These are phyloP conservation scores for Tetrahymena malaccensis DNA, from an alignment of 73 alveolate genomes.

Conservation along the genomic window DNA sequence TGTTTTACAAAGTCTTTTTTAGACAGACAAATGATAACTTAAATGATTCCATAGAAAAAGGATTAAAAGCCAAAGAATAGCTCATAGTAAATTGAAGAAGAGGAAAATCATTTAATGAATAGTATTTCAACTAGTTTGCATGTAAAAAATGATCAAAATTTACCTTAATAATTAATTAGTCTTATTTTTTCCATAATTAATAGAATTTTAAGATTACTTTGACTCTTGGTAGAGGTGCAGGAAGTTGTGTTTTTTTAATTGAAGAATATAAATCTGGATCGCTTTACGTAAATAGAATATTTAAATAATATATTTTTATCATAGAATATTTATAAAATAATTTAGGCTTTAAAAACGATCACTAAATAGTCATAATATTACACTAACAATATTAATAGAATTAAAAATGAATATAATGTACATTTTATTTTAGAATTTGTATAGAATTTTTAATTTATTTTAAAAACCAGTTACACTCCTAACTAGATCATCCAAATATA, in stretches of 20 bases:
- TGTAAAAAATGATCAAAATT: background rate
- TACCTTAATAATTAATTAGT: background rate
- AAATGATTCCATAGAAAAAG: background rate
- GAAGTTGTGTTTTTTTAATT: background rate
- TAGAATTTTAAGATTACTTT: background rate
- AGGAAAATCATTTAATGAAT: background rate
- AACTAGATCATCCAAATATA: conserved; percentile 8
- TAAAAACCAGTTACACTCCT: background rate
- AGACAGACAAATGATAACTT: background rate
- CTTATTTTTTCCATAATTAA: background rate
- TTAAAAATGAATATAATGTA: background rate
- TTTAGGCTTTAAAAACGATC: background rate
- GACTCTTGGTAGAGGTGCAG: background rate
- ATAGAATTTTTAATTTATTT: background rate
- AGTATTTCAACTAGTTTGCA: background rate
- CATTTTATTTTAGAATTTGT: background rate
- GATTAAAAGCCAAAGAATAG: background rate
- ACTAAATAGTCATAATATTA: background rate
- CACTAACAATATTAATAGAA: background rate
- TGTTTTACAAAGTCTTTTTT: background rate
- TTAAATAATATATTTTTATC: background rate
- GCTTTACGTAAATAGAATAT: background rate
- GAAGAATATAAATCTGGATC: background rate
- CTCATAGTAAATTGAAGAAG: background rate
- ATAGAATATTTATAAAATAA: background rate